Evolutionary conservation across 352 stramenopile species (phyloP).

Genomic region (Phytophthora fragariaefolia): DNA sequence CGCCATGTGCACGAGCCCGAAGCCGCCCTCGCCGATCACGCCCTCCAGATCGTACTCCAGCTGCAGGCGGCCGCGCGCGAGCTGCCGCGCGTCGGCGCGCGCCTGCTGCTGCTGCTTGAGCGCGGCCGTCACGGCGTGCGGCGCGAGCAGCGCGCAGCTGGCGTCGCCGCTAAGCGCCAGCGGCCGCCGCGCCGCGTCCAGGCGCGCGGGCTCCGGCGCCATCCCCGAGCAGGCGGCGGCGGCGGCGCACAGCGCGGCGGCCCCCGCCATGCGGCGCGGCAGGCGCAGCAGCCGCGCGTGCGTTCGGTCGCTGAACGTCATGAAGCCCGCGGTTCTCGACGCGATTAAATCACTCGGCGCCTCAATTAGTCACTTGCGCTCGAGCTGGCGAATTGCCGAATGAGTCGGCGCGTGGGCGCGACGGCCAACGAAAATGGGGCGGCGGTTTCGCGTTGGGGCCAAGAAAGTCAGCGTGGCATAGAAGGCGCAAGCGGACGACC

Average conservation of each 20-base stretch:
- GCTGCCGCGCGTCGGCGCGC: constrained; percentile 18
- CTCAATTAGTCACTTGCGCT: not conserved
- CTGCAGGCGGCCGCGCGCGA: constrained; percentile 36
- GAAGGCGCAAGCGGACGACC: not conserved
- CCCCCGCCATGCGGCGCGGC: constrained; percentile 31
- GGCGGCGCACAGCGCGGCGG: constrained; percentile 27
- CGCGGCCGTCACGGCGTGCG: constrained; percentile 8
- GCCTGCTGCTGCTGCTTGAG: constrained; percentile 18
- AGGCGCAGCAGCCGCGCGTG: constrained; percentile 25
- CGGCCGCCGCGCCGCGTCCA: constrained; percentile 16
- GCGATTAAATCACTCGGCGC: too few relatives aligned
- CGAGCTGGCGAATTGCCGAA: constrained; percentile 25
- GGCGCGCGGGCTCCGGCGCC: constrained; percentile 13
- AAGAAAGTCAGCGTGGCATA: not conserved
- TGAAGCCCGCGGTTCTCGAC: too few relatives aligned
- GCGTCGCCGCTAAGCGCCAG: constrained; percentile 14
- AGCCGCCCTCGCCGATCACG: constrained; percentile 61
- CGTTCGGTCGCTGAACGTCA: constrained; percentile 29
- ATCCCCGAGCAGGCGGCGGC: constrained; percentile 19
- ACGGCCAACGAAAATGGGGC: too few relatives aligned
- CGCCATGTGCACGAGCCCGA: constrained; percentile 49
- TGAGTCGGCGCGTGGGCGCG: too few relatives aligned
- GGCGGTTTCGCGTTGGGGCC: not conserved
- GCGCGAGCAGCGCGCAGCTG: constrained; percentile 16
- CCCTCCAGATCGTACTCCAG: constrained; percentile 54